Percentiles rank a stretch among this genome's conserved stretches.
These are phyloP conservation scores for Umbelopsis ramanniana DNA, from an alignment of 192 early-diverging fungal species.

Conservation along the genomic window DNA sequence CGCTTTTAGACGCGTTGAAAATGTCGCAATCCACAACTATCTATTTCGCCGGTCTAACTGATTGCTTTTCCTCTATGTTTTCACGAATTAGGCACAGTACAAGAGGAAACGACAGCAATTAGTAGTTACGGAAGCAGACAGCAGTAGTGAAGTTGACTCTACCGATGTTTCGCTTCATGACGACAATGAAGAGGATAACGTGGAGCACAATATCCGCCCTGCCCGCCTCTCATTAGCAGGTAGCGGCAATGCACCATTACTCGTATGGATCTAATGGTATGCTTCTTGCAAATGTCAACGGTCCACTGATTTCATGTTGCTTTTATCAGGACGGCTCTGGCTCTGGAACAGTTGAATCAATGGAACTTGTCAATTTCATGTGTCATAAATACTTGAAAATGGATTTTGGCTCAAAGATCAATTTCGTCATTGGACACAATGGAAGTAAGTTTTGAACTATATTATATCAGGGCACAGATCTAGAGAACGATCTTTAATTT, in stretches of 20 bases:
- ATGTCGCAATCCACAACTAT: no score
- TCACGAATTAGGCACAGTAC: not conserved
- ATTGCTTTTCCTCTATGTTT: not conserved
- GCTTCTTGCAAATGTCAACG: not conserved
- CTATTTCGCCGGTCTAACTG: no score
- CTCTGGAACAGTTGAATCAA: slow-evolving; percentile 77
- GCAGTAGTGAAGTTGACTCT: not conserved
- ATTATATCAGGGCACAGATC: not conserved
- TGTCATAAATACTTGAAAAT: slow-evolving; percentile 87
- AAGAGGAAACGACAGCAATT: not conserved
- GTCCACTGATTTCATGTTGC: not conserved
- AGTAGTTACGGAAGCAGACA: not conserved
- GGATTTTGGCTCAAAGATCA: slow-evolving; percentile 82
- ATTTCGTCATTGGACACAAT: slow-evolving; percentile 98
- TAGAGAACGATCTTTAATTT: not conserved
- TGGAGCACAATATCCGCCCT: not conserved
- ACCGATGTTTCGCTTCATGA: slow-evolving; percentile 12
- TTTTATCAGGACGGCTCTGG: slow-evolving; percentile 47
- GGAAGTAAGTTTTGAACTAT: slow-evolving; percentile 64
- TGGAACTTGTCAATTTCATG: slow-evolving; percentile 94
- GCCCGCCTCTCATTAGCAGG: slow-evolving; percentile 5
- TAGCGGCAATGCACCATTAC: not conserved
- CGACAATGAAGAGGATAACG: not conserved
- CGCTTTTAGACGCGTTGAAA: not conserved
- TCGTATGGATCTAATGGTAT: not conserved